phyloP scores from a whole-genome alignment of 805 yeast species.

The Candida pseudoglaebosa region DNA sequence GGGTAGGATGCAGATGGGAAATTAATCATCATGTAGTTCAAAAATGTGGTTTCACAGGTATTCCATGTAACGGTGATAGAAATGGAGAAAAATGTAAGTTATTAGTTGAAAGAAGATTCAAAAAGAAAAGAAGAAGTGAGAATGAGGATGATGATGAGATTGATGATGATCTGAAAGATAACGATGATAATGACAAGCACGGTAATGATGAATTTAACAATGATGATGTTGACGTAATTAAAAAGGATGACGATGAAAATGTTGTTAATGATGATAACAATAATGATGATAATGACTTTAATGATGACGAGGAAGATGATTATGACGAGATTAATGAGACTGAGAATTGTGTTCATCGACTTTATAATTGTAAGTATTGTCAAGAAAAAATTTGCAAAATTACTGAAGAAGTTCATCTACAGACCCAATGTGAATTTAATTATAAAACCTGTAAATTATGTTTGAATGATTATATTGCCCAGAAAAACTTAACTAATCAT shows the following conservation, averaged over 20 bases:
- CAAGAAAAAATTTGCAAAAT: constrained; percentile 21
- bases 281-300: neutral
- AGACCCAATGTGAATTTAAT: constrained; percentile 37
- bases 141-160: constrained; percentile 11
- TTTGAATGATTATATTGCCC: constrained; percentile 38
- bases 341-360: constrained; percentile 36
- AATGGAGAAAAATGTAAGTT: constrained; percentile 7
- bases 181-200: no score
- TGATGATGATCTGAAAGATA: constrained; percentile 6
- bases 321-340: constrained; percentile 6
- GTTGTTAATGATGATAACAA: no score
- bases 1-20: constrained; percentile 59
- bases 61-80: constrained; percentile 25
- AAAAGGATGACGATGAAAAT: constrained; percentile 6
- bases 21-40: constrained; percentile 44
- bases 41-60: constrained; percentile 36
- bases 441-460: constrained; percentile 40
- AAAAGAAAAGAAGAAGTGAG: constrained; percentile 4
- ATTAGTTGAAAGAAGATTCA: constrained; percentile 16
- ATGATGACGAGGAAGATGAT: constrained; percentile 1
- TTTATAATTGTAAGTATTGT: constrained; percentile 37
- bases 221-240: neutral
- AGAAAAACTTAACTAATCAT: constrained; percentile 36
- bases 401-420: constrained; percentile 31
- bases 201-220: neutral